Percentiles rank a stretch among this genome's conserved stretches.
Evolutionary conservation across 2,329 filamentous ascomycete species (phyloP).

Genomic region (Fusarium equiseti): DNA sequence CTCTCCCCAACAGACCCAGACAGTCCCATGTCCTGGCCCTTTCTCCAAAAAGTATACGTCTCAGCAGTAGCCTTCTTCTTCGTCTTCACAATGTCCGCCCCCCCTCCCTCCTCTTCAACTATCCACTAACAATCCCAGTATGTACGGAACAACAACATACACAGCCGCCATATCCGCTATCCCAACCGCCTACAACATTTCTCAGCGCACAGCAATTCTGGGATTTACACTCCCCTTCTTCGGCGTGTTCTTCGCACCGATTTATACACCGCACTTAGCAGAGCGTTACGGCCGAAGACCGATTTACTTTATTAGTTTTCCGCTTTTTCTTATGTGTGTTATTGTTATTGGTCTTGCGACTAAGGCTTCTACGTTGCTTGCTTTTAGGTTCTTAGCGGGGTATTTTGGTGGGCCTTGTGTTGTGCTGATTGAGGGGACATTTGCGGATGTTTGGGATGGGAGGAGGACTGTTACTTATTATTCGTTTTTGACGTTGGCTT

Average conservation of each 20-base stretch:
- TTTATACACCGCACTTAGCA: neutral
- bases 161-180: neutral
- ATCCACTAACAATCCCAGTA: neutral
- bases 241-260: neutral
- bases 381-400: neutral
- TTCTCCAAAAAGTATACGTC: neutral
- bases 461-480: neutral
- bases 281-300: neutral
- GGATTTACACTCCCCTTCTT: neutral
- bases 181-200: fast-evolving
- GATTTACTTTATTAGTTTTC: neutral
- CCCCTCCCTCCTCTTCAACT: too few relatives aligned
- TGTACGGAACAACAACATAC: neutral
- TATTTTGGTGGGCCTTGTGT: neutral
- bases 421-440: neutral
- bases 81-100: neutral
- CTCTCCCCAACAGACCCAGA: neutral
- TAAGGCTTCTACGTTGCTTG: neutral
- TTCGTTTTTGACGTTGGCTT: neutral
- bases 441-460: neutral
- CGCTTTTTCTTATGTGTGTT: neutral
- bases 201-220: neutral
- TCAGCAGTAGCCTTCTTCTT: neutral
- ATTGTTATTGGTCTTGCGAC: neutral
- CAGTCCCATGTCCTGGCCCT: neutral